Conservation (phyloP, 2,329 filamentous ascomycete species). For the Trichophyton rubrum region DNA sequence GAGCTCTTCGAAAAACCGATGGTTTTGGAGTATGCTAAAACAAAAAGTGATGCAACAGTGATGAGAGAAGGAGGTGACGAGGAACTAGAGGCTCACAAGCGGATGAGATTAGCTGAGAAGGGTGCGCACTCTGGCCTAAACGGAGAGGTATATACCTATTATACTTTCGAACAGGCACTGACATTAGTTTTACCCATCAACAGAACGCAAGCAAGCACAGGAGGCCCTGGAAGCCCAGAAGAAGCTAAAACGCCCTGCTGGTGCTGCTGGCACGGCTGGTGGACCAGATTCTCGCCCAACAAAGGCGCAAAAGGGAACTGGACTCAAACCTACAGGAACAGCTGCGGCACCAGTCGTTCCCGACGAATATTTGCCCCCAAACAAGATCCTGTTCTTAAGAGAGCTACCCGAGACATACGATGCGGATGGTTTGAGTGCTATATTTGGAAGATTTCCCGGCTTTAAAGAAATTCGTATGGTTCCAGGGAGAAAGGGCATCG, state of each 20-base stretch:
- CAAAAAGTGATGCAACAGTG: constrained; percentile 78
- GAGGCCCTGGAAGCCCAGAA: constrained; percentile 69
- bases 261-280: constrained; percentile 34
- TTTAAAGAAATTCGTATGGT: constrained; percentile 89
- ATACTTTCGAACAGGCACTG: constrained; percentile 14
- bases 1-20: constrained; percentile 87
- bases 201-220: constrained; percentile 66
- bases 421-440: constrained; percentile 61
- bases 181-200: neutral
- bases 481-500: constrained; percentile 74
- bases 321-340: constrained; percentile 63
- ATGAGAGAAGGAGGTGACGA: constrained; percentile 58
- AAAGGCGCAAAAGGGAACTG: constrained; percentile 58
- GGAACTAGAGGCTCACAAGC: constrained; percentile 80
- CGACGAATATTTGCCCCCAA: constrained; percentile 96
- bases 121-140: constrained; percentile 39
- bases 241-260: constrained; percentile 54
- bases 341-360: constrained; percentile 62
- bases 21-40: constrained; percentile 68
- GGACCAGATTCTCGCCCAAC: constrained; percentile 41
- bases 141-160: neutral
- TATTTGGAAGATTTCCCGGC: constrained; percentile 84
- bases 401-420: constrained; percentile 81
- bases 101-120: constrained; percentile 74
- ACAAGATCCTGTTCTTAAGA: constrained; percentile 91